These are phyloP conservation scores for Voacanga thouarsii DNA, from an alignment of 257 asterid species.

Conservation along the genomic window DNA sequence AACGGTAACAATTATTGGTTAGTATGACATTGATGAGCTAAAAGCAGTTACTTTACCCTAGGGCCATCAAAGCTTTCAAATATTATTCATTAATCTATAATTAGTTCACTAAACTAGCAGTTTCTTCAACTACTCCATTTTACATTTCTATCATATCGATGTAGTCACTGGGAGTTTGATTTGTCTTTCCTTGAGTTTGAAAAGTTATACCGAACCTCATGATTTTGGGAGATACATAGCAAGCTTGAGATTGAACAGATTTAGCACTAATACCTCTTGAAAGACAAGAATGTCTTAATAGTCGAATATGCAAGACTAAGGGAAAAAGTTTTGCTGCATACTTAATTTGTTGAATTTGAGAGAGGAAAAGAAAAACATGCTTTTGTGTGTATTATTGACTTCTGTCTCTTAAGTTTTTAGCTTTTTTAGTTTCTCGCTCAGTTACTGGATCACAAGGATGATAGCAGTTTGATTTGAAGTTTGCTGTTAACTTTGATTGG, in stretches of 20 bases:
- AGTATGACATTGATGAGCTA: background rate
- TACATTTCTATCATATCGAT: background rate
- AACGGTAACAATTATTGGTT: slow-evolving; percentile 1
- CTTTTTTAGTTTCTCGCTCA: background rate
- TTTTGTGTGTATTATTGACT: background rate
- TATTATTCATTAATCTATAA: background rate
- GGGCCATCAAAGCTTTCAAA: background rate
- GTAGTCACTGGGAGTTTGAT: background rate
- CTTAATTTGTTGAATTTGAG: background rate
- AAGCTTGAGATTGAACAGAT: background rate
- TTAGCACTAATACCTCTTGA: background rate
- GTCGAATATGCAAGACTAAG: background rate
- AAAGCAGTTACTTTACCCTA: background rate
- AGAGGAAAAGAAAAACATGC: background rate
- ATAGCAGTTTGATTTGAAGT: background rate
- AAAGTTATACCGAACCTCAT: background rate
- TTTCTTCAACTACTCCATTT: background rate
- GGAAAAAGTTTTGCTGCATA: background rate
- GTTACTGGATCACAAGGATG: background rate
- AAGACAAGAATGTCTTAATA: background rate
- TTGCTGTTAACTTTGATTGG: background rate
- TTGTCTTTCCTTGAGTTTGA: background rate
- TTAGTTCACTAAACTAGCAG: too few species aligned
- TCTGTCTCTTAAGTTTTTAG: background rate
- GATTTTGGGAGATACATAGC: background rate